Percentiles rank a stretch among this genome's conserved stretches.
Conservation (phyloP, 441 rosid genomes). For the Croton laevigatus region DNA sequence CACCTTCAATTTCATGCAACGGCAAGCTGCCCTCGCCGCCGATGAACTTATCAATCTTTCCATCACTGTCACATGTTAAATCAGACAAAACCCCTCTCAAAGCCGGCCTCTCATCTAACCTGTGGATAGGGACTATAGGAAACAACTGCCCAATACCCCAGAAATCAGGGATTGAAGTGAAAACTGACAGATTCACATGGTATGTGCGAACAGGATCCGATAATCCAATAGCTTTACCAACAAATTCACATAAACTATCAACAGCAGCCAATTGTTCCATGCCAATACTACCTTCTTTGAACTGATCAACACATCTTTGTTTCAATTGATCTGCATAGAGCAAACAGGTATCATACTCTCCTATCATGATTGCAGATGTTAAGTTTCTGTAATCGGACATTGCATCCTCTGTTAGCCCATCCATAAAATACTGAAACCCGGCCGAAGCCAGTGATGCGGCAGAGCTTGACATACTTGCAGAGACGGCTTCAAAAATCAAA, state of each 20-base stretch:
- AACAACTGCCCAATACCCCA: slow-evolving; percentile 96
- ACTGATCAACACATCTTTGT: slow-evolving; percentile 74
- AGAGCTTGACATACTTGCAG: slow-evolving; percentile 32
- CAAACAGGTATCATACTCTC: slow-evolving; percentile 69
- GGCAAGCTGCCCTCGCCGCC: slow-evolving; percentile 88
- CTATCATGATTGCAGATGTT: slow-evolving; percentile 49
- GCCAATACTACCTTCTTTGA: slow-evolving; percentile 73
- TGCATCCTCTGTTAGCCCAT: slow-evolving; percentile 58
- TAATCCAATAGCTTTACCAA: slow-evolving; percentile 52
- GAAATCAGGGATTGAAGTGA: slow-evolving; percentile 96
- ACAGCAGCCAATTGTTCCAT: slow-evolving; percentile 86
- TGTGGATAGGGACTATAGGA: slow-evolving; percentile 89
- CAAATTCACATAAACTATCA: slow-evolving; percentile 80
- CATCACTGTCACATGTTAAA: slow-evolving; percentile 95
- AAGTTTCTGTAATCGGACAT: slow-evolving; percentile 49
- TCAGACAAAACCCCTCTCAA: slow-evolving; percentile 79
- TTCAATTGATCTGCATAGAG: slow-evolving; percentile 71
- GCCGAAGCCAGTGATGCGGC: slow-evolving; percentile 29
- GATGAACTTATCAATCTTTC: slow-evolving; percentile 84
- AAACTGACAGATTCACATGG: slow-evolving; percentile 78
- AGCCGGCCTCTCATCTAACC: slow-evolving; percentile 69
- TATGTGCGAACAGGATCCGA: slow-evolving; percentile 63
- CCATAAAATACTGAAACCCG: slow-evolving; percentile 48
- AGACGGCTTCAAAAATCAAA: slow-evolving; percentile 77
- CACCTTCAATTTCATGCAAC: slow-evolving; percentile 58